phyloP scores from a whole-genome alignment of 2,329 filamentous ascomycete species.

The Xylariaceae sp. region DNA sequence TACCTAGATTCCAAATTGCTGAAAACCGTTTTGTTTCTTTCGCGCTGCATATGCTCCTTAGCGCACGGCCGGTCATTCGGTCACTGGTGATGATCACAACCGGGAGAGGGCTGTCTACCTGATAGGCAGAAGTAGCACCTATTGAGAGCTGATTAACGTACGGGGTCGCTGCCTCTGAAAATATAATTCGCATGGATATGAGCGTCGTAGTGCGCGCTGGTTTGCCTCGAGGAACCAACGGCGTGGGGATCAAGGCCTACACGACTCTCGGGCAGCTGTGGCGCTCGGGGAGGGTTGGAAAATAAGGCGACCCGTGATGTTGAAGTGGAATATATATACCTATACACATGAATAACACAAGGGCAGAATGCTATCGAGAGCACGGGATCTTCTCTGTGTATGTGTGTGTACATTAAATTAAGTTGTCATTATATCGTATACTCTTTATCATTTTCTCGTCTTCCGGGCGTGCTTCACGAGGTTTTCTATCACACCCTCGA shows the following conservation, averaged over 20 bases:
- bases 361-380: neutral
- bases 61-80: too few relatives aligned
- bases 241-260: too few relatives aligned
- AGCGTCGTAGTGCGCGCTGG: neutral
- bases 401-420: constrained; percentile 7
- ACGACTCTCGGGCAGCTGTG: neutral
- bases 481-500: constrained; percentile 96
- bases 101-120: neutral
- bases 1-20: too few relatives aligned
- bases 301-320: neutral
- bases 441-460: constrained; percentile 65
- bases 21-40: too few relatives aligned
- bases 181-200: neutral
- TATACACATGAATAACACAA: neutral
- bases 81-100: neutral
- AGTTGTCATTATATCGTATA: constrained; percentile 12
- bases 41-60: too few relatives aligned
- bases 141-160: neutral
- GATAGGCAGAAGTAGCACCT: too few relatives aligned
- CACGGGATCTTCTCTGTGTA: neutral
- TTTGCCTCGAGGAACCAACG: too few relatives aligned
- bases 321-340: neutral
- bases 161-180: neutral
- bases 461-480: constrained; percentile 87
- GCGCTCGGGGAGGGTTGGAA: neutral